A percentile compares a stretch with the other conserved stretches of the same genome.
These are phyloP conservation scores for Hanseniaspora pseudoguilliermondii DNA, from an alignment of 805 yeast species.

Conservation along the genomic window DNA sequence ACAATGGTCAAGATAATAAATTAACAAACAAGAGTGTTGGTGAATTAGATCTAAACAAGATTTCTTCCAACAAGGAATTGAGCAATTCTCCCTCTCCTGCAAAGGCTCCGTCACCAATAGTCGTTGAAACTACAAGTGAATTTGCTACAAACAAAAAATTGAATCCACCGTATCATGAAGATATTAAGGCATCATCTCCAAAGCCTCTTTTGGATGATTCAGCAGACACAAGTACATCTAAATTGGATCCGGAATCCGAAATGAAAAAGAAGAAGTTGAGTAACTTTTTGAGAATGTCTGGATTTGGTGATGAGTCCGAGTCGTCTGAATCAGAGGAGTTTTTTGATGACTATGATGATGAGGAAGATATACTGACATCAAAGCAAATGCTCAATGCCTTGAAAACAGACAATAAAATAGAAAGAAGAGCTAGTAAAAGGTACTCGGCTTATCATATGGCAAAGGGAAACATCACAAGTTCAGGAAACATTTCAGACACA, in stretches of 20 bases:
- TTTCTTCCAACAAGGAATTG: not conserved
- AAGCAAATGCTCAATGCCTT: conserved; percentile 51
- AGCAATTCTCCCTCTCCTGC: not conserved
- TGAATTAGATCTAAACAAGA: not conserved
- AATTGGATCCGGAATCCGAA: conserved; percentile 11
- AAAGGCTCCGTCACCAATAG: not conserved
- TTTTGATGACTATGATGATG: conserved; percentile 22
- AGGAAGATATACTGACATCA: conserved; percentile 28
- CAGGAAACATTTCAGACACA: conserved; percentile 32
- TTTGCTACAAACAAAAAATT: not conserved
- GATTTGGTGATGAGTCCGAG: not conserved
- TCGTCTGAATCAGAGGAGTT: conserved; percentile 52
- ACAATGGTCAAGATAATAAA: not conserved
- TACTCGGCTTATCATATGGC: conserved; percentile 90
- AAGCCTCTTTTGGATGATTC: not conserved
- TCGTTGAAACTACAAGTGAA: not conserved
- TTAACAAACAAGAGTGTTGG: not conserved
- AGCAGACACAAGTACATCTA: not conserved
- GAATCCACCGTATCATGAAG: not conserved
- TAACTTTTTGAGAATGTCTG: conserved; percentile 12
- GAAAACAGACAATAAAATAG: conserved; percentile 71
- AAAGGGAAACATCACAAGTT: conserved; percentile 31
- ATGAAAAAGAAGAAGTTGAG: conserved; percentile 11
- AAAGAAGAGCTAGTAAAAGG: conserved; percentile 84
- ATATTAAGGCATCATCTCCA: not conserved